Evolutionary conservation across 805 yeast genomes (phyloP), one percentile per base, ranked within the genome.

Genomic region (Myxozyma geophila): DNA sequence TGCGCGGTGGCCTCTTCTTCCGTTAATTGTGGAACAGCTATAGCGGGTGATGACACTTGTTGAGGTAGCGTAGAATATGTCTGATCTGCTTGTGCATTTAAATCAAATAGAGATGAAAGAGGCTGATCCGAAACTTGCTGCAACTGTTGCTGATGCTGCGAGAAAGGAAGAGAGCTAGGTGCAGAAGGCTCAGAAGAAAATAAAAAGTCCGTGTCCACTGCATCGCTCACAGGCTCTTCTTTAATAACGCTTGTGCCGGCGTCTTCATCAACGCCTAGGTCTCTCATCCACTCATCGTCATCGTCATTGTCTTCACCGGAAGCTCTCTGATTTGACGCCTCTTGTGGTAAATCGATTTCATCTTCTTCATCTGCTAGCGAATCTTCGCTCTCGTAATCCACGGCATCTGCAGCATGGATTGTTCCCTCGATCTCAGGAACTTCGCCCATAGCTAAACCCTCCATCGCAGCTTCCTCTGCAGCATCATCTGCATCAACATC

Each of bases 361-460:
- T 80, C 60, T 53, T 90, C 96, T 52, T 92, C 97, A 28, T 92
- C 98, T 0, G 98, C 98, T 54, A 92, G 79, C 75, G 92, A 98
- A 69, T 92, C 98, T 71, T 90, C 96, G 74, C 90, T 97, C 72
- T 90, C 97, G 74, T 89, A 93, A 75, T 93, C 98, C 39, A 92
- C 80, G 9, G 99, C 99, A 74, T 92, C 93, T 7, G 85, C 97
- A 0, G 95, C 92, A 75, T 92, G 98, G 59, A 52, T 52, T 33
- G 56, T 44, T n/a, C 43, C 52, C 9, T 54, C 67, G n/a, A 60
- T 35, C 15, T 58, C 62, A 43, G 62, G 62, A 17, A 58, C 7
- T 23, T 52, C 56, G 13, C 62, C 62, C 33, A 58, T 9, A 35
- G 62, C 62, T 17, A 58, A 33, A 23, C 54, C 52, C 3, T 52